phyloP scores from a whole-genome alignment of 805 yeast species.

The Tetrapisispora iriomotensis region DNA sequence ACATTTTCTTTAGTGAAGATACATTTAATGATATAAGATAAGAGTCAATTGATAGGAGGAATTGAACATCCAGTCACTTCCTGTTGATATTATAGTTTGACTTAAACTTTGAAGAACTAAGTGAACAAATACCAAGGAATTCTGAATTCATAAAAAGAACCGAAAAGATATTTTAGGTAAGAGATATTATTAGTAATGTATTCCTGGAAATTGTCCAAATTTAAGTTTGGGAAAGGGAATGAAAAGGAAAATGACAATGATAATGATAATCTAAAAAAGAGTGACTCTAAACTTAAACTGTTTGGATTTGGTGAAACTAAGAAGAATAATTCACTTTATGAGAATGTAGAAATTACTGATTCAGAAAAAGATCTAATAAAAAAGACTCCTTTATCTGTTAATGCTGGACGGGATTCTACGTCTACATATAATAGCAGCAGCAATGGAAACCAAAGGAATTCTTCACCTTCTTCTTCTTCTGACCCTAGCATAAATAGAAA shows the following conservation, averaged over 20 bases:
- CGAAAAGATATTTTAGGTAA: too few species aligned
- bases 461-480: conserved; percentile 18
- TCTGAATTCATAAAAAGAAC: too few species aligned
- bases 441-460: conserved; percentile 8
- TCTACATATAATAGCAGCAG: background rate
- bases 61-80: too few species aligned
- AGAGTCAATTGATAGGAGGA: too few species aligned
- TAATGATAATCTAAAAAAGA: conserved; percentile 6
- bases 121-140: too few species aligned
- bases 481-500: background rate
- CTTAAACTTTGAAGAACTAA: too few species aligned
- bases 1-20: too few species aligned
- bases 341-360: background rate
- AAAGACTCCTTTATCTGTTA: background rate
- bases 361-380: background rate
- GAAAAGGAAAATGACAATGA: conserved; percentile 18
- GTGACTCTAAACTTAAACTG: conserved; percentile 6
- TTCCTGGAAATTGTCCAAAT: conserved; percentile 27
- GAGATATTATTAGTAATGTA: too few species aligned
- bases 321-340: background rate
- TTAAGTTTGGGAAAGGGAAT: conserved; percentile 27
- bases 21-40: too few species aligned
- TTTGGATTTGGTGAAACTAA: conserved; percentile 3
- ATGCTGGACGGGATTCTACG: too few species aligned
- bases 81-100: too few species aligned